phyloP scores from a whole-genome alignment of 176 grass and related monocot species.

The Dendrocalamus sinicus region DNA sequence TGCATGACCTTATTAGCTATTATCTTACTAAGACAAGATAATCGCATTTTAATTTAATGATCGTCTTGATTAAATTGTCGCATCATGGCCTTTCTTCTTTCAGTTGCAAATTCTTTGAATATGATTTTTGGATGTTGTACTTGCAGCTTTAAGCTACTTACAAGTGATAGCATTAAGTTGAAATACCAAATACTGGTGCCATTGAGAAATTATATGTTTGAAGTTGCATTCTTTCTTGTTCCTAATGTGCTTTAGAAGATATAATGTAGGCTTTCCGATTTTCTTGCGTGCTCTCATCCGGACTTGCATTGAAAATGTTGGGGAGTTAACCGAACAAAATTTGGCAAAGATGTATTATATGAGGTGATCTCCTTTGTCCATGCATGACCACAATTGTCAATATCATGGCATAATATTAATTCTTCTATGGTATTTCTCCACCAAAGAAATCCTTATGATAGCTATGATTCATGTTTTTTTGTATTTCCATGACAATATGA shows the following conservation, averaged over 20 bases:
- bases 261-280: neutral
- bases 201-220: neutral
- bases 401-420: neutral
- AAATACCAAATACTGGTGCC: neutral
- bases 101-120: neutral
- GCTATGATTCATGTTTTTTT: neutral
- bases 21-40: slow-evolving; percentile 3
- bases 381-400: neutral
- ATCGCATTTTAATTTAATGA: neutral
- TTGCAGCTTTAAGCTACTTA: neutral
- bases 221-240: neutral
- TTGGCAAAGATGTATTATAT: slow-evolving; percentile 82
- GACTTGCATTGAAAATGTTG: slow-evolving; percentile 69
- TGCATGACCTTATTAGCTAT: neutral
- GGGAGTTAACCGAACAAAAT: slow-evolving; percentile 77
- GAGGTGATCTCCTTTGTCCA: slow-evolving; percentile 58
- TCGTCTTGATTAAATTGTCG: slow-evolving; percentile 15
- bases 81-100: neutral
- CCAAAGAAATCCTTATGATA: neutral
- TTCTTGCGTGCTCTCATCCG: slow-evolving; percentile 59
- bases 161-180: neutral
- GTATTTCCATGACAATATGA: neutral
- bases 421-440: neutral
- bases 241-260: neutral
- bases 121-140: neutral